Conservation (phyloP, 371 early-diverging fungal species). For the Zychaea mexicana region DNA sequence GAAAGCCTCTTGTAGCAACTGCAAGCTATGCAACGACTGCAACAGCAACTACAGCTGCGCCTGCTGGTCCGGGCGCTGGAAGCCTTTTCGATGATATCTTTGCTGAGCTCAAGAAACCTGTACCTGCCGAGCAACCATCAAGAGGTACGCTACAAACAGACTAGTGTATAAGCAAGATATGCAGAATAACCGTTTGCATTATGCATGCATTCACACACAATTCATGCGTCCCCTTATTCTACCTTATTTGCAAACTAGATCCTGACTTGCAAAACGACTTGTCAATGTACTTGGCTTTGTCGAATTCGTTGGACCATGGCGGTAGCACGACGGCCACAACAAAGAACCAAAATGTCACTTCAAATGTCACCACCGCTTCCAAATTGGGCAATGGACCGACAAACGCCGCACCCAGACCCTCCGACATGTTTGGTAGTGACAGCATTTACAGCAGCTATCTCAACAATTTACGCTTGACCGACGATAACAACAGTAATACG, state of each 20-base stretch:
- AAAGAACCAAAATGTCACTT: not conserved
- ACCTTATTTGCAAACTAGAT: not conserved
- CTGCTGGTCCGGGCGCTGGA: slow-evolving; percentile 29
- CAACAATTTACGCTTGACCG: not conserved
- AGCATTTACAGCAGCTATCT: slow-evolving; percentile 44
- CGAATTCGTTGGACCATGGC: slow-evolving; percentile 29
- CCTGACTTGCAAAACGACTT: slow-evolving; percentile 27
- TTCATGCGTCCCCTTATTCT: not conserved
- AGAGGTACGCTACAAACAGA: too few relatives aligned
- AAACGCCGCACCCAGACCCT: slow-evolving; percentile 8
- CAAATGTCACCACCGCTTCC: not conserved
- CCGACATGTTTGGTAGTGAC: slow-evolving; percentile 25
- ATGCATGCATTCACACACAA: too few relatives aligned
- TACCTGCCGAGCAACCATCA: slow-evolving; percentile 14
- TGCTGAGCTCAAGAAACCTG: slow-evolving; percentile 28
- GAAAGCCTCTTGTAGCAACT: not conserved
- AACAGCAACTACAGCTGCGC: slow-evolving; percentile 1
- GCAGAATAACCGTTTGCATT: too few relatives aligned
- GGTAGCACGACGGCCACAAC: slow-evolving; percentile 1
- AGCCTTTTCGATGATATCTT: slow-evolving; percentile 46
- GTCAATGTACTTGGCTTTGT: slow-evolving; percentile 42
- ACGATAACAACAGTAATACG: not conserved
- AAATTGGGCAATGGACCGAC: slow-evolving; percentile 10
- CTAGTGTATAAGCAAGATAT: too few relatives aligned
- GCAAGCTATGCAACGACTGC: not conserved